A percentile compares a stretch with the other conserved stretches of the same genome.
Evolutionary conservation across 257 asterid species (phyloP).

Genomic region (Parsonsia alboflavescens): DNA sequence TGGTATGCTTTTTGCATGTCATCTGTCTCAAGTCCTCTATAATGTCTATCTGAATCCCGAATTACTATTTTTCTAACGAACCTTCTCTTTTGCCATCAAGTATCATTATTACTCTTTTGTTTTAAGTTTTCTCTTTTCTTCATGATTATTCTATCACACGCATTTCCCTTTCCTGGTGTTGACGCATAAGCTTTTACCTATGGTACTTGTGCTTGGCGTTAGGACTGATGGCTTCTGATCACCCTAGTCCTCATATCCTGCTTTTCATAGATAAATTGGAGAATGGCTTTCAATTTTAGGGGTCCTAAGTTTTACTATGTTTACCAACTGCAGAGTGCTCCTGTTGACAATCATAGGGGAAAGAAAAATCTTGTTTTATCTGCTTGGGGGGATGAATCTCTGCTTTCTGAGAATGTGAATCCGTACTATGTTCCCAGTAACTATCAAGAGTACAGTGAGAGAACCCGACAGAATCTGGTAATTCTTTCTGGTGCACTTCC

Average conservation of each 20-base stretch:
- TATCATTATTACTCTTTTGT: not conserved
- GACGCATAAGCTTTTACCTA: not conserved
- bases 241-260: not conserved
- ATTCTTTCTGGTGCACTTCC: constrained; percentile 13
- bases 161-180: not conserved
- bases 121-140: not conserved
- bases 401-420: constrained; percentile 77
- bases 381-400: constrained; percentile 93
- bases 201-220: not conserved
- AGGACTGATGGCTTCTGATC: not conserved
- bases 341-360: constrained; percentile 82
- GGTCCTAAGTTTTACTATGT: not conserved
- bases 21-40: not conserved
- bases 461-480: constrained; percentile 83
- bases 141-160: not conserved
- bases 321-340: constrained; percentile 51
- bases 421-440: constrained; percentile 55
- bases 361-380: constrained; percentile 82
- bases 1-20: not conserved
- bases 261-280: not conserved
- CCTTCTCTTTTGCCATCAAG: not conserved
- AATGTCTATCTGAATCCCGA: not conserved
- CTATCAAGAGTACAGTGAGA: constrained; percentile 63
- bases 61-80: not conserved
- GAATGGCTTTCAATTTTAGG: not conserved